Conservation (phyloP, 1,284 basidiomycete species). For the Pseudozyma tsukubaensis region DNA sequence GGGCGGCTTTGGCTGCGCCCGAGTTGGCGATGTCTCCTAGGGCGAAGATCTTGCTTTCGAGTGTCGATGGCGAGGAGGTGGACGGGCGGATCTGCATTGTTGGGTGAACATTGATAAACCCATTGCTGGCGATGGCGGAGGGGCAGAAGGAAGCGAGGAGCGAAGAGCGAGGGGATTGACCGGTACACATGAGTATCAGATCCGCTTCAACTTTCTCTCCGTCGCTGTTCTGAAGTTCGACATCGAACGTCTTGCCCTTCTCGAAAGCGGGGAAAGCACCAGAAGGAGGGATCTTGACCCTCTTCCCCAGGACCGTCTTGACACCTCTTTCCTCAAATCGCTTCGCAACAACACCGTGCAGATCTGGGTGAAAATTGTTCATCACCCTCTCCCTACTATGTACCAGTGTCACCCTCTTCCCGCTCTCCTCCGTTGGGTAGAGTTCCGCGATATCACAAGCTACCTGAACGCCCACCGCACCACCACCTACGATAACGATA, state of each 20-base stretch:
- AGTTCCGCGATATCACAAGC: slow-evolving; percentile 62
- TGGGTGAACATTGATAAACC: slow-evolving; percentile 43
- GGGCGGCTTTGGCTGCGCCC: slow-evolving; percentile 44
- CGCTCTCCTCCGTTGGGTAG: slow-evolving; percentile 14
- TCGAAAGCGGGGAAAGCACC: slow-evolving; percentile 20
- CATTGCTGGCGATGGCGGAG: slow-evolving; percentile 15
- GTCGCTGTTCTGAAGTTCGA: slow-evolving; percentile 27
- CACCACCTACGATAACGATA: slow-evolving; percentile 65
- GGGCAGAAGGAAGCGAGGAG: slow-evolving; percentile 30
- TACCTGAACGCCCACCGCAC: slow-evolving; percentile 65
- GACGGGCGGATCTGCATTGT: slow-evolving; percentile 35
- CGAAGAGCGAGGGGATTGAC: slow-evolving; percentile 43
- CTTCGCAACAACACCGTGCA: slow-evolving; percentile 23
- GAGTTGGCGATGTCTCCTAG: slow-evolving; percentile 45
- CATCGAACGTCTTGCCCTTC: slow-evolving; percentile 16
- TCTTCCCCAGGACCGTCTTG: slow-evolving; percentile 13
- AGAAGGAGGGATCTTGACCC: slow-evolving; percentile 23
- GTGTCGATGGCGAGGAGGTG: neutral
- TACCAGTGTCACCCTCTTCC: slow-evolving; percentile 47
- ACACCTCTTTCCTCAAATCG: slow-evolving; percentile 22
- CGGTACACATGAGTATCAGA: slow-evolving; percentile 49
- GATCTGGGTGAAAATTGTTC: slow-evolving; percentile 46
- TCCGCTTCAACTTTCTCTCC: slow-evolving; percentile 20
- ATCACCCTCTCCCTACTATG: slow-evolving; percentile 44
- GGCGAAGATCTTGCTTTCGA: slow-evolving; percentile 21